Base-by-base conservation (phyloP, 2,329 filamentous ascomycete species). In the Orbilia quercus region DNA sequence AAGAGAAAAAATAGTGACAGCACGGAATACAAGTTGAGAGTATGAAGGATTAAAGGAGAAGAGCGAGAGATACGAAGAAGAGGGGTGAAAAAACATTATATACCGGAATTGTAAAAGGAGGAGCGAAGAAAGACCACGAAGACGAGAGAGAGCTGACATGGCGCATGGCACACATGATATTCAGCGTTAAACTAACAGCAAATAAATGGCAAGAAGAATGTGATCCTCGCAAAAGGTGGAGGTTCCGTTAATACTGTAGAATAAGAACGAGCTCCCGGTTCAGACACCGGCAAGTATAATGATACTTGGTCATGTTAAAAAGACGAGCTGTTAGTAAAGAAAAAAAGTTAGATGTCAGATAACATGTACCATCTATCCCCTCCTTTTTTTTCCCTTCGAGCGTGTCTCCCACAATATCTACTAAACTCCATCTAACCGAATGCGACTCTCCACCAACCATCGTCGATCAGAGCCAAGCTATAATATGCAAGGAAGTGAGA, bases 151-250 rank as follows among this genome's bases (percentile, higher is more conserved):
- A 31, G 47, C 48, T 55, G 42, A 57, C 69, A 66, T 73, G 60
- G 54, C 69, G 47, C 60, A 66, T 66, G 53, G 50, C 60, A 73
- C 62, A 73, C 69, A 73, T 66, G 69, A 54, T 66, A 73, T 73
- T 60, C 58, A 59, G 28, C 42, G 20, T 16, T 53, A 34, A 40
- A 51, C 59, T 65, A 53, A 55, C 54, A 59, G 58, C 45, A 53
- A 40, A 50, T 48, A 69, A 23, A 60, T 60, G 14, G 38, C 36
- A 53, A 44, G 54, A n/a, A n/a, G 36, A 22, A 36, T 38, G 65
- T n/a, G 48, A 34, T 55, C 36, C 42, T 47, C 14, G 20, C 14
- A 62, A 70, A 44, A 54, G 12, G 2, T 9, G 28, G 18, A 5
- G 22, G 20, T 38, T 54, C 9, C 28, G 48, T 22, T 18, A 45